A percentile compares a stretch with the other conserved stretches of the same genome.
Conservation (phyloP, 331 rosid genomes). For the Saraca asoca region DNA sequence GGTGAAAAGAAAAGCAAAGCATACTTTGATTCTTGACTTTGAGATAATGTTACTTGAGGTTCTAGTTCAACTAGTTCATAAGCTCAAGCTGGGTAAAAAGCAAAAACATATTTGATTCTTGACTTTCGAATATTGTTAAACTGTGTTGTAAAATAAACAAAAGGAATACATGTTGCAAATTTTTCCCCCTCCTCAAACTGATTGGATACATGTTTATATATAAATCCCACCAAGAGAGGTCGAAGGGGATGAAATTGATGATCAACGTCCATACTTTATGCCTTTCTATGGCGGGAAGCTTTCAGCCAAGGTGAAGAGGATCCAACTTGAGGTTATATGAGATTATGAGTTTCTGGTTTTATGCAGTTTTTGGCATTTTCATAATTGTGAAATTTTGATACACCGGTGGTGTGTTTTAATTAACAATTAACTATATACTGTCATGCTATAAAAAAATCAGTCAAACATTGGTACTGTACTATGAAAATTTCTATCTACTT, state of each 20-base stretch:
- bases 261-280: slow-evolving; percentile 8
- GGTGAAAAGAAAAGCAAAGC: neutral
- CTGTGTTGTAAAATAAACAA: too few relatives aligned
- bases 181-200: neutral
- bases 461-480: too few relatives aligned
- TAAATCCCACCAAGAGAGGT: slow-evolving; percentile 24
- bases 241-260: slow-evolving; percentile 14
- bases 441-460: too few relatives aligned
- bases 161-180: too few relatives aligned
- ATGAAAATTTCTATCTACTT: too few relatives aligned
- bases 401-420: neutral
- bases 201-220: slow-evolving; percentile 14
- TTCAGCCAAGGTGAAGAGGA: slow-evolving; percentile 25
- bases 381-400: neutral
- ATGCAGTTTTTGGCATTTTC: slow-evolving; percentile 10
- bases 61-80: too few relatives aligned
- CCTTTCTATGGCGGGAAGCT: slow-evolving; percentile 23
- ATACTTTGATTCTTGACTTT: too few relatives aligned
- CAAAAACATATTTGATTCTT: slow-evolving; percentile 17
- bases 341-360: slow-evolving; percentile 6
- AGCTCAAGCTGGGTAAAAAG: neutral
- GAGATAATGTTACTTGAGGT: too few relatives aligned
- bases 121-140: neutral
- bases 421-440: neutral
- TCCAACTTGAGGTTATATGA: slow-evolving; percentile 3